Evolutionary conservation across 345 rosid genomes (phyloP).

Genomic region (Populus pruinosa): DNA sequence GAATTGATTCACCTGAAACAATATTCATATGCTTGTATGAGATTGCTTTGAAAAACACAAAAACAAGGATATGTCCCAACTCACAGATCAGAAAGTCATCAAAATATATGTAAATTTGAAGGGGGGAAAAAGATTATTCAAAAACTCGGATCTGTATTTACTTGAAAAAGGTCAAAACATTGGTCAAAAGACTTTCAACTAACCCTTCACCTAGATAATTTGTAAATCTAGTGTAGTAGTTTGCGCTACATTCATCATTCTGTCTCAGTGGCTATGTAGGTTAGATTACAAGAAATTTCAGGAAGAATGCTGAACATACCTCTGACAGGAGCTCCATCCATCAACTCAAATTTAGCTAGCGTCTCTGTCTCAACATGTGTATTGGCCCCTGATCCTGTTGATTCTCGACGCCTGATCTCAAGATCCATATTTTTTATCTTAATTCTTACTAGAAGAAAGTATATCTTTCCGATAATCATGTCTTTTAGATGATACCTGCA

Average conservation of each 20-base stretch:
- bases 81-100: not conserved
- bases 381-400: constrained; percentile 94
- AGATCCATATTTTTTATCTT: constrained; percentile 99
- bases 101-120: not conserved
- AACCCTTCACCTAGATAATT: not conserved
- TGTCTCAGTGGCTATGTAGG: not conserved
- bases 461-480: constrained; percentile 94
- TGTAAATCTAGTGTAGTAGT: not conserved
- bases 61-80: not conserved
- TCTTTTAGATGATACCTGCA: constrained; percentile 95
- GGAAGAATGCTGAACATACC: constrained; percentile 42
- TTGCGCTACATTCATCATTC: not conserved
- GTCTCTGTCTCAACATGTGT: constrained; percentile 99
- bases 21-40: not conserved
- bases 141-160: not conserved
- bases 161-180: too few relatives aligned
- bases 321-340: constrained; percentile 99
- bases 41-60: not conserved
- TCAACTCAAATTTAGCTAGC: constrained; percentile 90
- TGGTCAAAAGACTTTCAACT: not conserved
- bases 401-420: constrained; percentile 94
- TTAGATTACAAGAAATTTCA: not conserved
- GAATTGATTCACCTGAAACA: constrained; percentile 86
- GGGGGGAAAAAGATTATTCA: not conserved
- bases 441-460: constrained; percentile 96